Evolutionary conservation across 257 asterid species (phyloP), one percentile per base, ranked within the genome.

Genomic region (Solanum appendiculatum): DNA sequence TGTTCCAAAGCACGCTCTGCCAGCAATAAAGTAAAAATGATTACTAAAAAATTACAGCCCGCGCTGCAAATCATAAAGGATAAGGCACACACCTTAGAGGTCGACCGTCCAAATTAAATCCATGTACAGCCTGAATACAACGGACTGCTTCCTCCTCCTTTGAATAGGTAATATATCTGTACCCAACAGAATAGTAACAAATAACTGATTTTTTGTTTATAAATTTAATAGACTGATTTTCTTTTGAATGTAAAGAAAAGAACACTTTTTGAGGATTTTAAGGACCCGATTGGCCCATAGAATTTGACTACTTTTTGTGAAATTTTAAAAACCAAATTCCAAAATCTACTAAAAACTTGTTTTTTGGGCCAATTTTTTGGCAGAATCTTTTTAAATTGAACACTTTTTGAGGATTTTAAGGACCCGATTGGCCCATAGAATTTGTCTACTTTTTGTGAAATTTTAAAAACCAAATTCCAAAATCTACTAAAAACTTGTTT

Each of bases 1-100:
- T 84, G 98, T 95, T 86, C 98, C 98, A 89, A 93, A 95, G 88
- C 98, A 95, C 9, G 98, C 98, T 97, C 99, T 97, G 94, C 89
- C 85, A 90, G 83, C 60, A 91, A 82, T 66, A 44, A 56, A 87
- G 54, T 72, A 90, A 87, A 83, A 86, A 82, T 73, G 83, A 87
- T 86, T 63, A 44, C 80, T 25, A 68, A 68, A 86, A 85, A 86
- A 87, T 40, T 33, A 33, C 37, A 69, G 23, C 27, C 9, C 10
- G 73, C 13, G 56, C 36, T 23, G 44, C 21, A 46, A n/a, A 44
- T 70, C 85, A 54, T 39, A 25, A 68, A 64, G 42, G 84, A 64
- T 60, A 85, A 85, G 70, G 91, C 63, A 84, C 93, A 90, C 74
- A 92, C 99, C 91, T 95, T 91, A 97, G 89, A 85, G 95, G 89